Base-by-base conservation (phyloP, 495 filamentous ascomycete genomes). In the Penicillium simplicissimum region DNA sequence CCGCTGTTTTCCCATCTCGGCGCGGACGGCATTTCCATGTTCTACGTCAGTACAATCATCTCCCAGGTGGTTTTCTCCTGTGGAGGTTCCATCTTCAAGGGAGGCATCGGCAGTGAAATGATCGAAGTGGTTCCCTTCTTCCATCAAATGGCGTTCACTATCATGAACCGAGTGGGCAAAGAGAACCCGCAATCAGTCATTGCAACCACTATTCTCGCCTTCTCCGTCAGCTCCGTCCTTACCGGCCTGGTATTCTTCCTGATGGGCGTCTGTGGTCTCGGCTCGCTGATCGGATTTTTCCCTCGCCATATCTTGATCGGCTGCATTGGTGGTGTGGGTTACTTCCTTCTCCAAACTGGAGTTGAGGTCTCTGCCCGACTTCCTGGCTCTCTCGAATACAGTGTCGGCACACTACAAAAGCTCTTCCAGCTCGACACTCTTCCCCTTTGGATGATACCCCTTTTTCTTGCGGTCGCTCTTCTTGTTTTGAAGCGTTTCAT, bases 51-150 rank as follows among this genome's bases (percentile, higher is more conserved):
- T 79, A 96, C 91, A 59, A 97, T 98, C 61, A 84, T 98, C 25
- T 88, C 96, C 1, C 95, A 98, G 68, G 73, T 98, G 48, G 89
- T 91, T n/a, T 98, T 93, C 73, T 97, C 94, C 2, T 83, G 81
- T 56, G 84, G 86, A 6, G 90, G 91, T 7, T 96, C 92, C 68
- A 85, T 91, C 25, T 98, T 98, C 77, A 88, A 87, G 66, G 94
- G 95, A 13, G 95, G 90, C 8, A 87, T 98, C 66, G 95, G 95
- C 23, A 97, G 93, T n/a, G 95, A 98, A 71, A 89, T 98, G 88
- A 98, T 98, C 60, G 94, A 98, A 78, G 92, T 98, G 8, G 93
- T 98, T 8, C 94, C 94, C 3, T 98, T 97, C 75, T 97, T 97
- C 70, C 94, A 97, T 71, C 93, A 91, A 67, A 98, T 97, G 94